Conservation (phyloP, 352 stramenopile genomes). For the Globisporangium rhizosaccharum region DNA sequence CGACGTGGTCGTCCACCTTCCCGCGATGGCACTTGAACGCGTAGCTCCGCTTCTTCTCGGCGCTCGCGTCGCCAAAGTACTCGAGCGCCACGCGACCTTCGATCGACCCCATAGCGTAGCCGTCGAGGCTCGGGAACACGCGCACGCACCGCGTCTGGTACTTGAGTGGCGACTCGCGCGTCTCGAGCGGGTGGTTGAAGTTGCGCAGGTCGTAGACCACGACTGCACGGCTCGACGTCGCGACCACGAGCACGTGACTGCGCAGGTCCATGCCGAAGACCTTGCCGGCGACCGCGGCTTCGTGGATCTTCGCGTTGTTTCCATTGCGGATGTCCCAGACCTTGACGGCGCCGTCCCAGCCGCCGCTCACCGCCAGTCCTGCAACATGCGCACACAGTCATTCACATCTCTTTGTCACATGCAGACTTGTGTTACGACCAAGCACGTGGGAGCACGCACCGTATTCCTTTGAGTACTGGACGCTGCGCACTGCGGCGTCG, state of each 20-base stretch:
- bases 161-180: slow-evolving; percentile 81
- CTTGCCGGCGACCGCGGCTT: slow-evolving; percentile 39
- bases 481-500: slow-evolving; percentile 39
- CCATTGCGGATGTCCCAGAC: slow-evolving; percentile 67
- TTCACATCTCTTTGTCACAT: not conserved
- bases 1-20: slow-evolving; percentile 72
- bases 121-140: slow-evolving; percentile 58
- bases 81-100: slow-evolving; percentile 96
- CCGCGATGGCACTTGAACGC: slow-evolving; percentile 98
- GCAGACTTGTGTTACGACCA: not conserved
- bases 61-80: slow-evolving; percentile 80
- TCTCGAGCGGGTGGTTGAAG: slow-evolving; percentile 49
- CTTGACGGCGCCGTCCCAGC: slow-evolving; percentile 63
- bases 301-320: slow-evolving; percentile 41
- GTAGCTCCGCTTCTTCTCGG: slow-evolving; percentile 81
- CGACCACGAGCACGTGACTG: slow-evolving; percentile 54
- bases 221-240: slow-evolving; percentile 47
- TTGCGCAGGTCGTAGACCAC: slow-evolving; percentile 84
- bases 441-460: slow-evolving; percentile 6
- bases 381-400: not conserved
- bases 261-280: slow-evolving; percentile 63
- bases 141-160: slow-evolving; percentile 90
- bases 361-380: slow-evolving; percentile 50
- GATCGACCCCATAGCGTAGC: slow-evolving; percentile 93
- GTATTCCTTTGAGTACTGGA: slow-evolving; percentile 55